Evolutionary conservation across 2,329 filamentous ascomycete genomes (phyloP).

Genomic region (Camptophora hylomeconis): DNA sequence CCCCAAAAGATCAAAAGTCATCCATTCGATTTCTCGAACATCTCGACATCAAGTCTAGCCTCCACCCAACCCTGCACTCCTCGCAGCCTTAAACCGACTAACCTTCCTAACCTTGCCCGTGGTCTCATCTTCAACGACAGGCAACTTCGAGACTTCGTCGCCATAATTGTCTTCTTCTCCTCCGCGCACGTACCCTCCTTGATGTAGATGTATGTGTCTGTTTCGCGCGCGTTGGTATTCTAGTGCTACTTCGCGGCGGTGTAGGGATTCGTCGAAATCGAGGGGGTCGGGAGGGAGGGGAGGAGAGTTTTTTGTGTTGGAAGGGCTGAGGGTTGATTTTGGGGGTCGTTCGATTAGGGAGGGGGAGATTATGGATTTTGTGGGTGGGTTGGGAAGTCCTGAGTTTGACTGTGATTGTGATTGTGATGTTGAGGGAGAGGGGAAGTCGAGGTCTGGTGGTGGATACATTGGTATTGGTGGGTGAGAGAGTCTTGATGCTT

Average conservation of each 20-base stretch:
- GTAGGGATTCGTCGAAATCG: slow-evolving; percentile 58
- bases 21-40: too few relatives aligned
- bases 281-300: slow-evolving; percentile 37
- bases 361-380: slow-evolving; percentile 44
- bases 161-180: slow-evolving; percentile 39
- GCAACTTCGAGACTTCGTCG: slow-evolving; percentile 45
- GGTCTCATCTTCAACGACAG: slow-evolving; percentile 46
- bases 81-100: slow-evolving; percentile 36
- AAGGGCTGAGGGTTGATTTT: too few relatives aligned
- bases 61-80: too few relatives aligned
- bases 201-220: slow-evolving; percentile 65
- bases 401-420: slow-evolving; percentile 7
- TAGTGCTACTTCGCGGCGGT: slow-evolving; percentile 64
- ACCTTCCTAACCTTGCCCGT: slow-evolving; percentile 23
- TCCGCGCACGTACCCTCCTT: slow-evolving; percentile 58
- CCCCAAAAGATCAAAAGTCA: too few relatives aligned
- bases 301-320: slow-evolving; percentile 19
- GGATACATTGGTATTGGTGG: slow-evolving; percentile 21
- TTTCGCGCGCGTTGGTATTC: slow-evolving; percentile 78
- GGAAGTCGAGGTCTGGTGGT: slow-evolving; percentile 19
- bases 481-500: slow-evolving; percentile 9
- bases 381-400: slow-evolving; percentile 24
- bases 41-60: too few relatives aligned
- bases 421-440: slow-evolving; percentile 13
- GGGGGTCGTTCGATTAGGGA: slow-evolving; percentile 45